These are phyloP conservation scores for Phytophthora sp. DNA, from an alignment of 352 stramenopile genomes.

Conservation along the genomic window DNA sequence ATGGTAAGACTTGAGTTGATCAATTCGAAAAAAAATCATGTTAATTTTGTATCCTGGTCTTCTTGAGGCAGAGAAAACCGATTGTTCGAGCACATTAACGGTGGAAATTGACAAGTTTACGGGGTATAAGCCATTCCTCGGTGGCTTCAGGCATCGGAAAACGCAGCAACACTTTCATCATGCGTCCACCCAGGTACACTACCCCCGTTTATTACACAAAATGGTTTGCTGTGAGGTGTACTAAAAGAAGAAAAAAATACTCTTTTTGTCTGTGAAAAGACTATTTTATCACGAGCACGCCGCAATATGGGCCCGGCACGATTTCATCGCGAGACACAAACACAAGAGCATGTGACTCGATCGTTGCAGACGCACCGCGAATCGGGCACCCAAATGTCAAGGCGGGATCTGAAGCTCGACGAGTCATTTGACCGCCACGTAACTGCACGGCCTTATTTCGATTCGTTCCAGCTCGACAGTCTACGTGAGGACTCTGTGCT, in stretches of 20 bases:
- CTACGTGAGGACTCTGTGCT: constrained; percentile 77
- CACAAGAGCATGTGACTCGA: constrained; percentile 73
- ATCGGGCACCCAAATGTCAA: constrained; percentile 90
- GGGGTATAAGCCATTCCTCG: constrained; percentile 86
- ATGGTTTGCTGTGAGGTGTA: neutral
- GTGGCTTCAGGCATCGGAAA: constrained; percentile 89
- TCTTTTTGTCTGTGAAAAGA: constrained; percentile 35
- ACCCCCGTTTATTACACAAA: neutral
- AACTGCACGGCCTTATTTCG: constrained; percentile 84
- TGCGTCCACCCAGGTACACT: constrained; percentile 76
- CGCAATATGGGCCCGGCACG: constrained; percentile 43
- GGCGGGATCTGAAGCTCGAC: constrained; percentile 78
- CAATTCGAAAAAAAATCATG: neutral
- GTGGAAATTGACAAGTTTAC: constrained; percentile 83
- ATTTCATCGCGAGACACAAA: constrained; percentile 90
- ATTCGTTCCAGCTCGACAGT: constrained; percentile 88
- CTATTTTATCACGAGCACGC: constrained; percentile 54
- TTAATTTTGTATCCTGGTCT: neutral
- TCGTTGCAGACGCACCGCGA: constrained; percentile 89
- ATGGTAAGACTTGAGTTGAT: constrained; percentile 34
- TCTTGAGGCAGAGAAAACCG: constrained; percentile 43
- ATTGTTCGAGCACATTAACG: constrained; percentile 53
- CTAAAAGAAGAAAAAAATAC: neutral
- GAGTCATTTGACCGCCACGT: constrained; percentile 65
- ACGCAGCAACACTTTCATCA: constrained; percentile 92